These are phyloP conservation scores for Meira nashicola DNA, from an alignment of 1,284 basidiomycete species.

Conservation along the genomic window DNA sequence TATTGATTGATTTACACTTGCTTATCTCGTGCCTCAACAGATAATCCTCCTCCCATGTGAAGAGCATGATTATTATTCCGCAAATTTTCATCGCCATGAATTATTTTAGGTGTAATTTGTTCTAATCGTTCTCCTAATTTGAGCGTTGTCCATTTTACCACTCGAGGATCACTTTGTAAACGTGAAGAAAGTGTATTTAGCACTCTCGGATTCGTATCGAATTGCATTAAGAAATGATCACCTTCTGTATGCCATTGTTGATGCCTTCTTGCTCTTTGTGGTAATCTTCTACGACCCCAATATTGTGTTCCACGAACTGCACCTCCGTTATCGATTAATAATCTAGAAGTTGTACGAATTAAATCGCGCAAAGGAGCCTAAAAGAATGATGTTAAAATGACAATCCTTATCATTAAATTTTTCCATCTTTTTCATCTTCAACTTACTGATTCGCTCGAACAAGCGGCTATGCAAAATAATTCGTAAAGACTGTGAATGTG, in stretches of 20 bases:
- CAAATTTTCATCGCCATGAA: background rate
- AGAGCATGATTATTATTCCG: background rate
- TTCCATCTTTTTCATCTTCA: background rate
- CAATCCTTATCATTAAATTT: too few relatives aligned
- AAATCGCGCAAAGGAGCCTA: conserved; percentile 72
- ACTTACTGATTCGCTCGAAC: conserved; percentile 41
- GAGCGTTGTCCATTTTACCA: conserved; percentile 74
- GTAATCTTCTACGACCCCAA: conserved; percentile 68
- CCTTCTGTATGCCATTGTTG: conserved; percentile 64
- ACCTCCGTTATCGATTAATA: conserved; percentile 71
- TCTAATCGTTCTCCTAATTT: conserved; percentile 68
- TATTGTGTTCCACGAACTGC: conserved; percentile 73
- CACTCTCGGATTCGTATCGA: conserved; percentile 73
- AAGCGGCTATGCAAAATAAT: conserved; percentile 49
- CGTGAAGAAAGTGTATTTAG: conserved; percentile 64
- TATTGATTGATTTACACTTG: background rate
- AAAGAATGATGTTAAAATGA: background rate
- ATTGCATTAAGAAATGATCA: conserved; percentile 86
- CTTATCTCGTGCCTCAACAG: background rate
- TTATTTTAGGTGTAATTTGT: conserved; percentile 42
- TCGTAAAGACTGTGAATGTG: conserved; percentile 45
- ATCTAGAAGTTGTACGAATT: conserved; percentile 67
- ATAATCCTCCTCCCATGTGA: conserved; percentile 8
- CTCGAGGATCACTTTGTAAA: conserved; percentile 71
- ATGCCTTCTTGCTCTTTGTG: conserved; percentile 71